Percentiles rank a stretch among this genome's conserved stretches.
These are phyloP conservation scores for Cladochytrium replicatum DNA, from an alignment of 192 early-diverging fungal genomes.

Conservation along the genomic window DNA sequence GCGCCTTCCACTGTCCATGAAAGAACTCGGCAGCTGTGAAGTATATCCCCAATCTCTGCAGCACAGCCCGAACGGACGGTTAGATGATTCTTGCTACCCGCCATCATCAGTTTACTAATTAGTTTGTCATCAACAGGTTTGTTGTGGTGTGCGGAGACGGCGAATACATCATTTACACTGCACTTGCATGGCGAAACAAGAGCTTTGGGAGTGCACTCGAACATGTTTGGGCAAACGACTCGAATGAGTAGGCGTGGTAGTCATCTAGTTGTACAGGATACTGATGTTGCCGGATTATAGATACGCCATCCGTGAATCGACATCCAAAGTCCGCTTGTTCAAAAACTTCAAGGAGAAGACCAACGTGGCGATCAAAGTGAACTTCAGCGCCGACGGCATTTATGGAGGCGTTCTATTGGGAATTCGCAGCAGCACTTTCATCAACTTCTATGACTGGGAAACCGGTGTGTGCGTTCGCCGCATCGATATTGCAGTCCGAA, in stretches of 20 bases:
- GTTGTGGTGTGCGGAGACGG: constrained; percentile 98
- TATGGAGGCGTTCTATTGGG: constrained; percentile 89
- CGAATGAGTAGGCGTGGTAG: constrained; percentile 61
- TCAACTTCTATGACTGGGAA: constrained; percentile 99
- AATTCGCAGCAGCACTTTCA: constrained; percentile 68
- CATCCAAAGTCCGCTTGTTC: constrained; percentile 78
- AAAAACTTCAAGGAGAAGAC: constrained; percentile 93
- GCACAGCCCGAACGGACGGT: constrained; percentile 94
- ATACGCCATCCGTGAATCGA: constrained; percentile 94
- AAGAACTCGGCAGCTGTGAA: constrained; percentile 97
- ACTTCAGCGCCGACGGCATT: constrained; percentile 84
- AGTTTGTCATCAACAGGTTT: too few species aligned
- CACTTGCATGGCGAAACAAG: constrained; percentile 99
- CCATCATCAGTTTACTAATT: not conserved
- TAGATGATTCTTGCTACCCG: too few species aligned
- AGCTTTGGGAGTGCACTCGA: constrained; percentile 89
- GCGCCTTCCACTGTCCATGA: constrained; percentile 66
- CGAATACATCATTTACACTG: constrained; percentile 99
- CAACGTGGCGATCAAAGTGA: constrained; percentile 47
- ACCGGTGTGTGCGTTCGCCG: constrained; percentile 80
- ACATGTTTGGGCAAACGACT: constrained; percentile 96
- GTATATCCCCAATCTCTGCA: constrained; percentile 90
- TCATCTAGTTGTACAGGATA: not conserved
- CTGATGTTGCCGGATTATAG: too few species aligned
- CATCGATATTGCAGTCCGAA: constrained; percentile 83